Conservation (phyloP, 495 filamentous ascomycete genomes). For the Penicillium soppii region DNA sequence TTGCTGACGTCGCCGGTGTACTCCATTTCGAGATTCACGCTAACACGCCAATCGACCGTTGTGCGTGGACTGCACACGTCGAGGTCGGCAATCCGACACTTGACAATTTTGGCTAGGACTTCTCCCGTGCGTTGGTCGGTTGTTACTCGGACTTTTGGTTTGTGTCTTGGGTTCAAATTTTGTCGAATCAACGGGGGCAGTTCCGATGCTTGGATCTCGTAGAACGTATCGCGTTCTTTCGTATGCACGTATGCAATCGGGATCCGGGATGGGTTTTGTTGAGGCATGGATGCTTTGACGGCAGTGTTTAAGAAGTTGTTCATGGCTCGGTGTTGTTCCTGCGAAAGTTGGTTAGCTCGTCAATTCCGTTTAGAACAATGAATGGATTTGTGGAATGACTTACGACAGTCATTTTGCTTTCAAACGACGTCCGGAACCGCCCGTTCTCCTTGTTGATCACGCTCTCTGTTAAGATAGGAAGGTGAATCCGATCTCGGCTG, state of each 20-base stretch:
- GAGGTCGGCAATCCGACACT: constrained; percentile 79
- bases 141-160: constrained; percentile 72
- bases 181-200: constrained; percentile 57
- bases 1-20: constrained; percentile 67
- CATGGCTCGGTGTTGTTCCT: constrained; percentile 74
- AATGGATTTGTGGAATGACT: constrained; percentile 25
- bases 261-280: constrained; percentile 51
- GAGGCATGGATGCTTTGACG: constrained; percentile 48
- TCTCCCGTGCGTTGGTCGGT: constrained; percentile 70
- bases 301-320: constrained; percentile 78
- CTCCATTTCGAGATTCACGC: constrained; percentile 86
- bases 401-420: constrained; percentile 85
- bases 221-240: constrained; percentile 77
- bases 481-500: constrained; percentile 60
- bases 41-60: constrained; percentile 81
- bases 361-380: too few species aligned
- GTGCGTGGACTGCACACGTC: constrained; percentile 72
- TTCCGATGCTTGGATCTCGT: constrained; percentile 62
- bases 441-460: constrained; percentile 55
- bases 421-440: constrained; percentile 57
- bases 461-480: constrained; percentile 66
- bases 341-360: constrained; percentile 7
- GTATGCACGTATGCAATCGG: constrained; percentile 78
- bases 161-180: constrained; percentile 55
- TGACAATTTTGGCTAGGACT: constrained; percentile 81